Conservation (phyloP, 441 rosid species). For the Eutrema salsugineum region DNA sequence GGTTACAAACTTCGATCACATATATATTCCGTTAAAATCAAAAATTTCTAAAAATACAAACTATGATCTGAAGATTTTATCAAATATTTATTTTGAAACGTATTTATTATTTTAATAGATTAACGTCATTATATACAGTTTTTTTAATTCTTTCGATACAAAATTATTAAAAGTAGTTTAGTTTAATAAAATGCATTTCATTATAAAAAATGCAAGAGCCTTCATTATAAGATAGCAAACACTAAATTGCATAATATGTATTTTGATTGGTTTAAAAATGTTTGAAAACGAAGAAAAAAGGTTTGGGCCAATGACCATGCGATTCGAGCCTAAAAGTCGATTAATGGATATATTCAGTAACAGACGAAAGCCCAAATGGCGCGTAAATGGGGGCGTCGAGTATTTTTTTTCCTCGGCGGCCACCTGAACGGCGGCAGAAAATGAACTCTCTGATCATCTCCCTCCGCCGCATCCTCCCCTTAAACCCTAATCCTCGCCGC, state of each 20-base stretch:
- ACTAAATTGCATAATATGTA: no score
- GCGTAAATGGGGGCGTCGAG: background rate
- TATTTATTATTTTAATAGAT: background rate
- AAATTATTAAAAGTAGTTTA: background rate
- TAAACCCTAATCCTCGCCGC: conserved; percentile 1
- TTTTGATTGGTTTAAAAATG: no score
- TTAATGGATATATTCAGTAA: background rate
- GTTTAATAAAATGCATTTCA: background rate
- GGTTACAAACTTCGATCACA: background rate
- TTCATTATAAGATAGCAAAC: background rate
- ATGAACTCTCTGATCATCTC: conserved; percentile 31
- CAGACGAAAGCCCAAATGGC: conserved; percentile 10
- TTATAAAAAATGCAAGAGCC: background rate
- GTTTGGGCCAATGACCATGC: background rate
- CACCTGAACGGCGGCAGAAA: conserved; percentile 16
- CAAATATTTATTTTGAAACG: no score
- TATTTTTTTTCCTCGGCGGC: background rate
- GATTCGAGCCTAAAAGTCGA: background rate
- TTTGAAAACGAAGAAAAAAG: no score
- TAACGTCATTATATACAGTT: background rate
- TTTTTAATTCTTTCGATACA: background rate
- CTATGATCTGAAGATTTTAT: no score
- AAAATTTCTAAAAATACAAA: no score
- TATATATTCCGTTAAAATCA: no score
- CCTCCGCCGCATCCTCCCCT: conserved; percentile 19